A percentile compares a stretch with the other conserved stretches of the same genome.
Evolutionary conservation across 805 yeast species (phyloP).

Genomic region (Wickerhamiella occidentalis): DNA sequence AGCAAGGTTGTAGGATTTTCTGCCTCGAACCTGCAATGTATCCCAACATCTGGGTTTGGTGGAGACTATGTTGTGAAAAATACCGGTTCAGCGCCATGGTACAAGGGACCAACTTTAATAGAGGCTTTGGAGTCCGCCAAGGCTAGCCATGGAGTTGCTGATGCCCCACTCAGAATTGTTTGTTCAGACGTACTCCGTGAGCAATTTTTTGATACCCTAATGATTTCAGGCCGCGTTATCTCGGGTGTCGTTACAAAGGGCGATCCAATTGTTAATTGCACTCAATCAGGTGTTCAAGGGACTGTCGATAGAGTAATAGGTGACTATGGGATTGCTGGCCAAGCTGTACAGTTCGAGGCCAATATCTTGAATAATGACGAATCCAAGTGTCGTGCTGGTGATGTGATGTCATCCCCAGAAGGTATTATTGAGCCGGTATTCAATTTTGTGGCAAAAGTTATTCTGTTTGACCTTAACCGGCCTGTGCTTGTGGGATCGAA

Average conservation of each 20-base stretch:
- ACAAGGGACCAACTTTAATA: constrained; percentile 35
- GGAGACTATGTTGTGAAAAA: constrained; percentile 55
- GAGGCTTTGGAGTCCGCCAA: constrained; percentile 26
- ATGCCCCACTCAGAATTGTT: constrained; percentile 38
- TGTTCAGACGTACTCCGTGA: constrained; percentile 50
- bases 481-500: constrained; percentile 76
- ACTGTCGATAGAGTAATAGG: constrained; percentile 19
- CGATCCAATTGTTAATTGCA: constrained; percentile 42
- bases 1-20: constrained; percentile 41
- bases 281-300: constrained; percentile 35
- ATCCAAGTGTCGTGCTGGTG: constrained; percentile 46
- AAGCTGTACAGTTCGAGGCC: constrained; percentile 39
- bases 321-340: constrained; percentile 41
- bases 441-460: constrained; percentile 43
- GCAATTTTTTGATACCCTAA: constrained; percentile 37
- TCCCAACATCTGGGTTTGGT: constrained; percentile 58
- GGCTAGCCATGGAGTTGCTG: constrained; percentile 17
- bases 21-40: constrained; percentile 33
- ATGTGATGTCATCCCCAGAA: constrained; percentile 43
- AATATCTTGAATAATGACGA: constrained; percentile 26
- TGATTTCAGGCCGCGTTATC: constrained; percentile 51
- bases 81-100: constrained; percentile 32
- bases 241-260: constrained; percentile 63
- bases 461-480: constrained; percentile 52
- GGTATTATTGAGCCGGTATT: constrained; percentile 37